Evolutionary conservation across 805 yeast genomes (phyloP), one percentile per base, ranked within the genome.

Genomic region (Hermanozyma aechmeae): DNA sequence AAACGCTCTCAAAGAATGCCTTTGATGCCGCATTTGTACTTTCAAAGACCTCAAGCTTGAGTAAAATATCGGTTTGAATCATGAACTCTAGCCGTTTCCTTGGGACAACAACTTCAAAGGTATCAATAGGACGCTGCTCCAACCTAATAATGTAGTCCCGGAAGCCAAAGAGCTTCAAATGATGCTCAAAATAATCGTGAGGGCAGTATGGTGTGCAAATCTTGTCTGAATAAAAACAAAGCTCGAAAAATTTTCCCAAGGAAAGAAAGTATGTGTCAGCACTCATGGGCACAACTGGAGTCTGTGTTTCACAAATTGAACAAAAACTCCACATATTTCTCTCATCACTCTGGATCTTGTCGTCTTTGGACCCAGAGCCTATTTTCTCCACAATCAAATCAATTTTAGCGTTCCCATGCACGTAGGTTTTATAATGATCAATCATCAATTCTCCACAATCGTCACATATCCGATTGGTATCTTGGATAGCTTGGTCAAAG

Each of bases 321-420:
- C 99, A 92, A 40, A 70, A 76, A 48, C 94, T 82, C 98, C 98
- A 92, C 61, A 87, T 79, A 30, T 86, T 57, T 24, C 93, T 75
- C 9, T 77, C 75, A 47, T 79, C 50, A 51, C 23, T 47, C 41
- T 27, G 32, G 40, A 13, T 46, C 41, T 10, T 43, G 45, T 15
- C 46, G 43, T 6, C 30, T 24, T 3, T 46, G 38, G 8, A 48
- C 27, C 15, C 25, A 20, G 42, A 32, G 11, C 55, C 61, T 23
- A 45, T 43, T 32, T 62, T 65, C 45, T 84, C 95, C 14, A 85
- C 68, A 11, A 74, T 65, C 22, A 87, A 77, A 44, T 80, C 94
- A 10, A 92, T 68, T 36, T 83, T 79, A 2, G 89, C 94, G 24
- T 69, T 61, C 0, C 95, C 95, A 53, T 87, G 95, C 11, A 81